Conservation (phyloP, 805 yeast genomes). For the Candida caryicola region DNA sequence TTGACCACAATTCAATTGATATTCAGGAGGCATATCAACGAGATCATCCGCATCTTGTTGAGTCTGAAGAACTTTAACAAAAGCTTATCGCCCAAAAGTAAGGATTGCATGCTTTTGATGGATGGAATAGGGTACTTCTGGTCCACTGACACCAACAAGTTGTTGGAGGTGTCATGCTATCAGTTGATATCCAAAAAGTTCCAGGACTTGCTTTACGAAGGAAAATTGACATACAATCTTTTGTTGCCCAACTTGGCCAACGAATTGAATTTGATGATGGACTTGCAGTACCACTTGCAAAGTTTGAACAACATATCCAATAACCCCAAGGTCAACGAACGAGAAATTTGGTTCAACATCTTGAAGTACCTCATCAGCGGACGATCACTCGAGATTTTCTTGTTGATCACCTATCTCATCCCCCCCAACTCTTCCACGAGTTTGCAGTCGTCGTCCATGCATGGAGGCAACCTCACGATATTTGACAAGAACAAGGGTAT, state of each 20-base stretch:
- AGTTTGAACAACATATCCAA: conserved; percentile 24
- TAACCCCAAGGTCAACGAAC: conserved; percentile 20
- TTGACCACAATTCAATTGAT: conserved; percentile 43
- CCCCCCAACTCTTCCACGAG: conserved; percentile 41
- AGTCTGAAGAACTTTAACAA: conserved; percentile 36
- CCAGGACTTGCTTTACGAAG: conserved; percentile 30
- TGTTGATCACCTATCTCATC: conserved; percentile 38
- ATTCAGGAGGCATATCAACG: conserved; percentile 44
- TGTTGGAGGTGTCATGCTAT: conserved; percentile 41
- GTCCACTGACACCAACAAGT: conserved; percentile 40
- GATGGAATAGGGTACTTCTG: conserved; percentile 45
- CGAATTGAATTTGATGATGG: conserved; percentile 42
- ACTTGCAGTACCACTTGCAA: conserved; percentile 42
- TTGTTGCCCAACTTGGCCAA: conserved; percentile 35
- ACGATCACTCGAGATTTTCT: conserved; percentile 37
- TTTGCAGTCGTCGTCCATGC: conserved; percentile 34
- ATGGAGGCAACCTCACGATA: conserved; percentile 39
- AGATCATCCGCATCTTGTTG: conserved; percentile 36
- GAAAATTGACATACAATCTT: conserved; percentile 31
- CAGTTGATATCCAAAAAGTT: conserved; percentile 36
- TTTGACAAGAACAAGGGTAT: conserved; percentile 46
- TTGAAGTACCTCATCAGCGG: conserved; percentile 43
- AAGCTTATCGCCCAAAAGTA: conserved; percentile 14
- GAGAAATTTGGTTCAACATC: conserved; percentile 42
- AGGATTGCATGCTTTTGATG: conserved; percentile 25